These are phyloP conservation scores for Strobilomyces dryophilus DNA, from an alignment of 768 basidiomycete genomes.

Conservation along the genomic window DNA sequence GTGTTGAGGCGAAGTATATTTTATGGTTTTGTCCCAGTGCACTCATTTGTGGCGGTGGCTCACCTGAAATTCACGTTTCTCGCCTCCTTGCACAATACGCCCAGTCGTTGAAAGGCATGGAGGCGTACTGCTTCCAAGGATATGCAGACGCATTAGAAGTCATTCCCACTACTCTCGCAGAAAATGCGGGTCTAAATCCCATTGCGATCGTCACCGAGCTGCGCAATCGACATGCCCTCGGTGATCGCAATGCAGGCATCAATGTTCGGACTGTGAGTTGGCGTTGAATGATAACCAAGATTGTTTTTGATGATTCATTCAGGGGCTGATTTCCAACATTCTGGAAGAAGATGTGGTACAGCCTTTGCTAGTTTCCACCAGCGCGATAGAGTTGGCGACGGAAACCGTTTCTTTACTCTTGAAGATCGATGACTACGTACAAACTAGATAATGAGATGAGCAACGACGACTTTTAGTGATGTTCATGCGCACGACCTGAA, in stretches of 20 bases:
- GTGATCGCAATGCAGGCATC: constrained; percentile 93
- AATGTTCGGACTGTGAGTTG: constrained; percentile 88
- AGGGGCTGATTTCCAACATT: constrained; percentile 97
- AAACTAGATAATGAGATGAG: constrained; percentile 50
- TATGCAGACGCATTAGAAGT: constrained; percentile 98
- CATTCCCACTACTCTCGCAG: constrained; percentile 95
- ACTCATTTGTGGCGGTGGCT: constrained; percentile 93
- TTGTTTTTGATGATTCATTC: constrained; percentile 8
- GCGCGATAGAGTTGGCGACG: constrained; percentile 90
- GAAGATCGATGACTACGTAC: constrained; percentile 94
- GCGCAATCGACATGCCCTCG: constrained; percentile 92
- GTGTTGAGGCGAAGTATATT: neutral
- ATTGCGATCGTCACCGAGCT: constrained; percentile 98
- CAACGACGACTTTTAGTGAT: neutral
- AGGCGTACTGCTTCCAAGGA: constrained; percentile 98
- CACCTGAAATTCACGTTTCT: constrained; percentile 97
- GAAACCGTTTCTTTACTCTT: constrained; percentile 96
- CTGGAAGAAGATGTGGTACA: constrained; percentile 97
- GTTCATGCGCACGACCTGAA: neutral
- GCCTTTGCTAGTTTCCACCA: constrained; percentile 91
- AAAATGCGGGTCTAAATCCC: constrained; percentile 97
- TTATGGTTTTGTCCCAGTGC: constrained; percentile 46
- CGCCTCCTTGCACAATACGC: constrained; percentile 86
- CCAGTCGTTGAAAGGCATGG: constrained; percentile 94
- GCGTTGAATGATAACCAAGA: neutral